Evolutionary conservation across 345 rosid genomes (phyloP).

Genomic region (Melastoma malabathricum): DNA sequence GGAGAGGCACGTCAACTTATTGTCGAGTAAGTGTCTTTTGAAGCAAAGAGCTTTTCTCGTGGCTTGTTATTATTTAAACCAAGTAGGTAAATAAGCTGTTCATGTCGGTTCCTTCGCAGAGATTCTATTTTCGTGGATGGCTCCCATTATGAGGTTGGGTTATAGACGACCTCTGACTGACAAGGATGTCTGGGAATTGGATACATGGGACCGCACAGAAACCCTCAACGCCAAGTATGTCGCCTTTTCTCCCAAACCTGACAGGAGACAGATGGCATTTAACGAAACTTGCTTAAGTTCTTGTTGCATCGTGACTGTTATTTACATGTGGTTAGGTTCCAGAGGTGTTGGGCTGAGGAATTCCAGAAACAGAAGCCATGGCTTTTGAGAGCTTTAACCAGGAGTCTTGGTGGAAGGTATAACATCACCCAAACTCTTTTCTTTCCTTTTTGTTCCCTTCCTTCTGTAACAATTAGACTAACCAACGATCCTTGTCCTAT

Average conservation of each 20-base stretch:
- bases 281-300: too few species aligned
- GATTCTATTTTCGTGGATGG: slow-evolving; percentile 68
- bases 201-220: slow-evolving; percentile 85
- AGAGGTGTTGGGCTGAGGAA: slow-evolving; percentile 79
- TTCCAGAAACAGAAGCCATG: slow-evolving; percentile 64
- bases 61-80: too few species aligned
- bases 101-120: slow-evolving; percentile 19
- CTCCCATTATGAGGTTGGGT: slow-evolving; percentile 78
- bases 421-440: too few species aligned
- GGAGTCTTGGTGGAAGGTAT: slow-evolving; percentile 95
- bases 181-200: slow-evolving; percentile 90
- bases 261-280: too few species aligned
- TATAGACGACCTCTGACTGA: slow-evolving; percentile 81
- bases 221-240: slow-evolving; percentile 53
- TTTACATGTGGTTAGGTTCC: slow-evolving; percentile 39
- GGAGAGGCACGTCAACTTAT: slow-evolving; percentile 58
- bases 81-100: background rate
- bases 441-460: too few species aligned
- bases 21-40: slow-evolving; percentile 52
- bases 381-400: slow-evolving; percentile 73
- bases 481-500: too few species aligned
- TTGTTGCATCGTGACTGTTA: too few species aligned
- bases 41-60: too few species aligned
- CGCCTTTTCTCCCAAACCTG: slow-evolving; percentile 7
- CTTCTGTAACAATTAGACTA: too few species aligned